Percentiles rank a stretch among this genome's conserved stretches.
Conservation (phyloP, 2,329 filamentous ascomycete species). For the Calonectria hongkongensis region DNA sequence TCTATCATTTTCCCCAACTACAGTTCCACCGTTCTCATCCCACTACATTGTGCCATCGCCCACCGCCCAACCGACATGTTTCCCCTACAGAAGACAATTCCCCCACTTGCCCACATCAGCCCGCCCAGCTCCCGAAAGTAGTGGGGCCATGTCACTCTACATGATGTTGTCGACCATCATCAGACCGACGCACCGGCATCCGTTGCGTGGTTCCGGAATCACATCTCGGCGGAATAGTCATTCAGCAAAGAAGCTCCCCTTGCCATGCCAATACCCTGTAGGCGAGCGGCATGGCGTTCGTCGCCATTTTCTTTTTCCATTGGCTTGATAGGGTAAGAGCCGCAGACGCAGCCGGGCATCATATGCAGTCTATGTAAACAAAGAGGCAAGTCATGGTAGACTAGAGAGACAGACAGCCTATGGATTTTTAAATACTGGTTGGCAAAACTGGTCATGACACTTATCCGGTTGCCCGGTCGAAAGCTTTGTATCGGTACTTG, state of each 20-base stretch:
- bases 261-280: slow-evolving; percentile 40
- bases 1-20: slow-evolving; percentile 22
- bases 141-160: slow-evolving; percentile 50
- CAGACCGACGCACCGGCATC: slow-evolving; percentile 39
- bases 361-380: background rate
- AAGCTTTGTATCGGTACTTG: slow-evolving; percentile 51
- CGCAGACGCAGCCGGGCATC: slow-evolving; percentile 40
- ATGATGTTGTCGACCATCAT: slow-evolving; percentile 36
- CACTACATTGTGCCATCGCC: slow-evolving; percentile 49
- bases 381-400: background rate
- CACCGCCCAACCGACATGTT: slow-evolving; percentile 51
- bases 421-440: background rate
- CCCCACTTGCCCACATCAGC: slow-evolving; percentile 53
- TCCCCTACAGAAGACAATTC: slow-evolving; percentile 47
- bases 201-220: slow-evolving; percentile 41
- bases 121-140: slow-evolving; percentile 50
- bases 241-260: slow-evolving; percentile 40
- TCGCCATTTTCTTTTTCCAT: slow-evolving; percentile 49
- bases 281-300: slow-evolving; percentile 49
- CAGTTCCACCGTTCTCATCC: slow-evolving; percentile 26
- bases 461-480: slow-evolving; percentile 48
- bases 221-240: slow-evolving; percentile 38
- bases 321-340: slow-evolving; percentile 44
- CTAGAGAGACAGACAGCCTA: background rate
- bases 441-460: slow-evolving; percentile 32